Conservation (phyloP, 2,329 filamentous ascomycete genomes). For the Penicillium sp. region DNA sequence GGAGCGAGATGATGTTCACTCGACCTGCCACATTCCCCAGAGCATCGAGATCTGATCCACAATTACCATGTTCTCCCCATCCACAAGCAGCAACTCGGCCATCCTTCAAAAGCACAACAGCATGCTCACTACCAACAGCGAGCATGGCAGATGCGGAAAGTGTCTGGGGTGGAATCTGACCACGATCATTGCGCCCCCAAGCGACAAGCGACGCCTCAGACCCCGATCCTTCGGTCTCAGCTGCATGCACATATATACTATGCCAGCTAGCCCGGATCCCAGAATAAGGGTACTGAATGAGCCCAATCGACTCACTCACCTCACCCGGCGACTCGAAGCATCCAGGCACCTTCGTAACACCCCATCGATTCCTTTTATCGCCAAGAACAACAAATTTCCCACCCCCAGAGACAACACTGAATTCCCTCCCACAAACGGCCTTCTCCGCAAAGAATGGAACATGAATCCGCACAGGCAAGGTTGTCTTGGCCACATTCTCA, state of each 20-base stretch:
- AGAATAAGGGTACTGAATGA: conserved; percentile 63
- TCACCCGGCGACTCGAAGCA: neutral
- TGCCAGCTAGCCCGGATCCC: conserved; percentile 80
- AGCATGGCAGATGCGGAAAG: conserved; percentile 64
- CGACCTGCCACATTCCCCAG: conserved; percentile 68
- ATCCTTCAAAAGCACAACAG: conserved; percentile 67
- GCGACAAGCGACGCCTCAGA: conserved; percentile 60
- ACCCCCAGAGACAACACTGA: conserved; percentile 69
- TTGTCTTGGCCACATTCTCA: conserved; percentile 47
- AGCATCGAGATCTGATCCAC: conserved; percentile 66
- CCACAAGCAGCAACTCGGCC: conserved; percentile 82
- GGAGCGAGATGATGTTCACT: conserved; percentile 68
- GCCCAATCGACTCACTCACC: neutral
- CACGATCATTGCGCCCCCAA: conserved; percentile 86
- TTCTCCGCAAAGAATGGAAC: conserved; percentile 63
- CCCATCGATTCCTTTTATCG: conserved; percentile 66
- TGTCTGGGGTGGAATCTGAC: conserved; percentile 70
- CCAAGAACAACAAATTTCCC: conserved; percentile 71
- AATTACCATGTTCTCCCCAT: conserved; percentile 98
- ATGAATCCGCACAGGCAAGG: conserved; percentile 64
- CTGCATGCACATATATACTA: conserved; percentile 67
- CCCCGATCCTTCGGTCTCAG: conserved; percentile 27
- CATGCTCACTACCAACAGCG: conserved; percentile 89
- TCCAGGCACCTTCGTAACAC: conserved; percentile 59
- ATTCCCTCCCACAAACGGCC: conserved; percentile 80